Conservation (phyloP, 495 filamentous ascomycete genomes). For the Trichoderma orchidacearum region DNA sequence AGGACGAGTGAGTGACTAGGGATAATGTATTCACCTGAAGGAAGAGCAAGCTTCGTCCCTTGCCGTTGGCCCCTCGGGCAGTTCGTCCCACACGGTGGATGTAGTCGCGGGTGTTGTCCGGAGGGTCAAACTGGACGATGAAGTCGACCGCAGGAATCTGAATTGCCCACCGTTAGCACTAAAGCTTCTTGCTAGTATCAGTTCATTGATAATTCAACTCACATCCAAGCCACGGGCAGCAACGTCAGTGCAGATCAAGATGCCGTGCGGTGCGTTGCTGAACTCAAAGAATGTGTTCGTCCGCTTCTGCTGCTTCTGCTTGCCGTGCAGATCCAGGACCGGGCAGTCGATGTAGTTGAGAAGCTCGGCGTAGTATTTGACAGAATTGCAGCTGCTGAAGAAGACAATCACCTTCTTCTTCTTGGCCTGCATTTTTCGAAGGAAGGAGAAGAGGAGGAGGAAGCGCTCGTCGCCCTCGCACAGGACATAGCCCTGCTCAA, state of each 20-base stretch:
- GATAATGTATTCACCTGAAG: conserved; percentile 27
- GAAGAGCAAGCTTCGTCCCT: conserved; percentile 80
- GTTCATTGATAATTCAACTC: conserved; percentile 15
- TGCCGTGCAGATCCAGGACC: conserved; percentile 77
- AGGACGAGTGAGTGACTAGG: not conserved
- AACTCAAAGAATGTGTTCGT: conserved; percentile 99
- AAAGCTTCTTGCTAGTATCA: not conserved
- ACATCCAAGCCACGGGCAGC: conserved; percentile 86
- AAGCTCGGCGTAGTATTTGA: conserved; percentile 89
- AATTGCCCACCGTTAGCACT: not conserved
- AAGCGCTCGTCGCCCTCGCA: conserved; percentile 91
- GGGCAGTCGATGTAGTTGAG: conserved; percentile 94
- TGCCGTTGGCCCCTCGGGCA: conserved; percentile 70
- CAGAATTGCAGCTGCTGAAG: conserved; percentile 84
- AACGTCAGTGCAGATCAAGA: conserved; percentile 91
- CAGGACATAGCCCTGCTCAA: conserved; percentile 91
- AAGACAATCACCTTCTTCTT: conserved; percentile 97
- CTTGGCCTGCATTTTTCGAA: conserved; percentile 62
- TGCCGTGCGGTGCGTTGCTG: conserved; percentile 83
- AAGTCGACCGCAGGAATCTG: conserved; percentile 86
- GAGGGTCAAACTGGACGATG: conserved; percentile 92
- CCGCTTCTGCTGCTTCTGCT: conserved; percentile 94
- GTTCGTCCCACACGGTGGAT: conserved; percentile 96
- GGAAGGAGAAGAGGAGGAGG: conserved; percentile 86
- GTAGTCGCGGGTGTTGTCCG: conserved; percentile 83